Conservation (phyloP, 208 protist species). For the Leishmania guyanensis region DNA sequence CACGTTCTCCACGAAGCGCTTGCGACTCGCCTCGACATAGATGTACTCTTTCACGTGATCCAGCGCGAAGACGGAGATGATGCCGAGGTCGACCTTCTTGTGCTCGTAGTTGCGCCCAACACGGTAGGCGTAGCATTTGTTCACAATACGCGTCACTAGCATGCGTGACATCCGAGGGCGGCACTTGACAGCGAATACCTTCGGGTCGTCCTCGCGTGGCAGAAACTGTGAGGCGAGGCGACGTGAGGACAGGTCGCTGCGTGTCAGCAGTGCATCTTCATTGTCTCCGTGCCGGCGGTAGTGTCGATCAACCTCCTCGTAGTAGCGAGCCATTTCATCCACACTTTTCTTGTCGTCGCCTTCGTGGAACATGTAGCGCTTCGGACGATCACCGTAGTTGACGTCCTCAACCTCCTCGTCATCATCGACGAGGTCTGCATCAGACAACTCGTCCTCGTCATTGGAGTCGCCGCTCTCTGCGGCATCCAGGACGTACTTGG, state of each 20-base stretch:
- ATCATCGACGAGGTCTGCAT: constrained; percentile 51
- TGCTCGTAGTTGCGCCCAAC: constrained; percentile 80
- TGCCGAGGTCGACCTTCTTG: constrained; percentile 84
- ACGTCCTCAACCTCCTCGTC: constrained; percentile 40
- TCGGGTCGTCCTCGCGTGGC: constrained; percentile 79
- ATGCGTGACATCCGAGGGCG: constrained; percentile 81
- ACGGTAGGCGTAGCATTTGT: constrained; percentile 91
- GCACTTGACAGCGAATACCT: constrained; percentile 91
- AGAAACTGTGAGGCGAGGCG: constrained; percentile 78
- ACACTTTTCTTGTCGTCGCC: constrained; percentile 71
- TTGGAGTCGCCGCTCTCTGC: constrained; percentile 43
- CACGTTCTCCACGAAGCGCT: constrained; percentile 89
- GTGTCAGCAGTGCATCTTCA: constrained; percentile 28
- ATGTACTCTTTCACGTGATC: constrained; percentile 94
- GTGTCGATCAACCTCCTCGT: constrained; percentile 64
- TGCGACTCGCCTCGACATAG: constrained; percentile 90
- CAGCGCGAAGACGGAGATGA: constrained; percentile 91
- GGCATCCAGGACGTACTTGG: constrained; percentile 38
- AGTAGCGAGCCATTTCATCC: constrained; percentile 76
- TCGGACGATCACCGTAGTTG: constrained; percentile 13
- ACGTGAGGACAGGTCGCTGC: constrained; percentile 62
- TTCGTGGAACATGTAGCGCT: constrained; percentile 62
- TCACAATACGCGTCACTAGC: constrained; percentile 89
- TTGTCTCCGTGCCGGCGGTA: constrained; percentile 17
- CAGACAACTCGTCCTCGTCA: constrained; percentile 29